Evolutionary conservation across 345 rosid species (phyloP), one percentile per base, ranked within the genome.

Genomic region (Eutrema heterophyllum): DNA sequence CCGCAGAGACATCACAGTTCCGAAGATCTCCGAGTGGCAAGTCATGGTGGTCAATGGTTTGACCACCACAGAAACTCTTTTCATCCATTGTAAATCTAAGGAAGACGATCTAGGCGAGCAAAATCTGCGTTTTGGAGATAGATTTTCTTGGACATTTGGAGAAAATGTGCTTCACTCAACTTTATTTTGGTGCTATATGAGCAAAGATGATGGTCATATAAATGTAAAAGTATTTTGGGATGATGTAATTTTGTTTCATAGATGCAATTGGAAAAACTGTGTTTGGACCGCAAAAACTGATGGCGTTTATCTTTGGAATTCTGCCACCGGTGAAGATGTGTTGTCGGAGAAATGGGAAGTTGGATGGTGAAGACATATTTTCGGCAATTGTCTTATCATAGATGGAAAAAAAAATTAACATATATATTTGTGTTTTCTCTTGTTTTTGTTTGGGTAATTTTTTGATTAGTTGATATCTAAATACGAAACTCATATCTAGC

Each of bases 131-230:
- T 0, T 9, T 0, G 48, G 24, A 3, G 52, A 68, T 2, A 26
- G 40, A 24, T 77, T 78, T 53, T 55, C 52, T 12, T 80, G 80
- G 83, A 62, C 50, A 4, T 83, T 80, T 21, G 48, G 62, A 18
- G 68, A 63, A 36, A 71, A 78, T 14, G 6, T 77, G 57, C 36
- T 77, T 5, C 68, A 40, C 4, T 18, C 65, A 13, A 83, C 83
- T 2, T 77, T 80, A 18, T 83, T 74, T 53, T 80, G 83, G 80
- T 83, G 86, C n/a, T 57, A 80, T 41, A 60, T 67, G 11, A 73
- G 62, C 2, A 76, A 74, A 57, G 59, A 71, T 41, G 49, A 71
- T 53, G 44, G 58, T n/a, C 64, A 78, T 59, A 49, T 67, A 46
- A 35, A 46, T 6, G 44, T 78, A 12, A 66, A 82, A 0, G 85